These are phyloP conservation scores for Aspergillus floridensis DNA, from an alignment of 2,329 filamentous ascomycete genomes.

Conservation along the genomic window DNA sequence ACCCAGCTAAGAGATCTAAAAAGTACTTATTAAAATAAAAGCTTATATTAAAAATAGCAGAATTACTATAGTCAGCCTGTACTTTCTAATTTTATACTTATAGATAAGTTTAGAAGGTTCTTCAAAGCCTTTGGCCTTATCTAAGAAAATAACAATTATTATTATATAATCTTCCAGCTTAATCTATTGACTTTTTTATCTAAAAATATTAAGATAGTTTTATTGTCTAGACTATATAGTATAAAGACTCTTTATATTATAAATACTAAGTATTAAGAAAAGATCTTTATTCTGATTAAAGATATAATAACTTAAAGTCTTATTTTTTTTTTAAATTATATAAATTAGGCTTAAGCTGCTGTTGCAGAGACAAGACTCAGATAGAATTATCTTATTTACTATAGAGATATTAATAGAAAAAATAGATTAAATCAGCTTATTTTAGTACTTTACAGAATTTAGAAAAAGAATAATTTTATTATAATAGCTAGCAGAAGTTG, in stretches of 20 bases:
- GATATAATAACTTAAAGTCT: too few species aligned
- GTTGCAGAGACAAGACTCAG: constrained; percentile 10
- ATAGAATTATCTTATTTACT: constrained; percentile 10
- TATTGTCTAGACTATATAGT: constrained; percentile 22
- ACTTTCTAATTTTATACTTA: neutral
- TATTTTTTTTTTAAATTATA: neutral
- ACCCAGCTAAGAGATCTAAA: neutral
- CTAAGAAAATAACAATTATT: constrained; percentile 11
- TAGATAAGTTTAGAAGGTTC: constrained; percentile 2
- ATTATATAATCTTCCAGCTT: constrained; percentile 7
- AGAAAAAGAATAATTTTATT: neutral
- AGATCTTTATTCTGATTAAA: too few species aligned
- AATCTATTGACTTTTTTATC: constrained; percentile 9
- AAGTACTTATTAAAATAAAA: neutral
- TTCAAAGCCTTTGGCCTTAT: constrained; percentile 11
- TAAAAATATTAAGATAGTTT: neutral
- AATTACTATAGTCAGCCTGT: too few species aligned
- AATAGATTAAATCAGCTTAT: constrained; percentile 7
- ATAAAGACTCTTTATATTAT: too few species aligned
- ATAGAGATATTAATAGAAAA: constrained; percentile 17
- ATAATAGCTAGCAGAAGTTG: neutral
- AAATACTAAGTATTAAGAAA: too few species aligned
- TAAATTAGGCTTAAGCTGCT: constrained; percentile 6
- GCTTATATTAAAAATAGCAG: neutral
- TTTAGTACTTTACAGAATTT: constrained; percentile 10